phyloP scores from a whole-genome alignment of 345 rosid species.

The Rhizophora mangle region DNA sequence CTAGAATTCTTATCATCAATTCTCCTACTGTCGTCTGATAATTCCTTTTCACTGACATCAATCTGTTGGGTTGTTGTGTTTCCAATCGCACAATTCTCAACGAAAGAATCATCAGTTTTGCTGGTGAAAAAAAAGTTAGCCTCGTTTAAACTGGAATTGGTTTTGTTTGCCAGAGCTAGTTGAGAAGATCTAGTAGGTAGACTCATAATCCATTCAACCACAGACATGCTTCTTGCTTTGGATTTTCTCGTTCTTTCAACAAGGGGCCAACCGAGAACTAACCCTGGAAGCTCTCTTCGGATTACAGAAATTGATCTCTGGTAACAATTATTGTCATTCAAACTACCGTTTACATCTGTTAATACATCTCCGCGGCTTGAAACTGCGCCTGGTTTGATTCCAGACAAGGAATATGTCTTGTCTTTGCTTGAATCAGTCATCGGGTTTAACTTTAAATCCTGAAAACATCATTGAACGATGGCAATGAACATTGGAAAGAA shows the following conservation, averaged over 20 bases:
- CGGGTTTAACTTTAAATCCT: slow-evolving; percentile 22
- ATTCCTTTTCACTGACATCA: slow-evolving; percentile 6
- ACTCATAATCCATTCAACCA: slow-evolving; percentile 12
- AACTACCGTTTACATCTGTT: slow-evolving; percentile 6
- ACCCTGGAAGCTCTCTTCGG: slow-evolving; percentile 33
- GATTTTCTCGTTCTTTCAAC: slow-evolving; percentile 17
- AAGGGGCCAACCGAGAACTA: slow-evolving; percentile 46
- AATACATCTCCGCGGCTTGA: slow-evolving; percentile 2
- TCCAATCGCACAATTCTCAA: not conserved
- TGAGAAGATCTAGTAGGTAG: slow-evolving; percentile 7
- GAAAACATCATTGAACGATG: slow-evolving; percentile 1
- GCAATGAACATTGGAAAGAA: not conserved
- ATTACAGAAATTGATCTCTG: slow-evolving; percentile 29
- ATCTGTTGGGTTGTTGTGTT: not conserved
- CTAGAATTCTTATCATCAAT: slow-evolving; percentile 9
- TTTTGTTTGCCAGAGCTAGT: not conserved
- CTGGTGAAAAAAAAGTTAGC: not conserved
- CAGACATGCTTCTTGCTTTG: slow-evolving; percentile 21
- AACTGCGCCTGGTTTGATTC: slow-evolving; percentile 4
- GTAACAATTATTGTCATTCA: not conserved
- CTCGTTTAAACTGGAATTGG: slow-evolving; percentile 10
- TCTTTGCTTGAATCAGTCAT: slow-evolving; percentile 13
- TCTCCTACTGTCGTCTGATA: not conserved
- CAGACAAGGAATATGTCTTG: slow-evolving; percentile 2
- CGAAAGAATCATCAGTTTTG: not conserved